Percentiles rank a stretch among this genome's conserved stretches.
Evolutionary conservation across 441 rosid species (phyloP).

Genomic region (Sinapis alba): DNA sequence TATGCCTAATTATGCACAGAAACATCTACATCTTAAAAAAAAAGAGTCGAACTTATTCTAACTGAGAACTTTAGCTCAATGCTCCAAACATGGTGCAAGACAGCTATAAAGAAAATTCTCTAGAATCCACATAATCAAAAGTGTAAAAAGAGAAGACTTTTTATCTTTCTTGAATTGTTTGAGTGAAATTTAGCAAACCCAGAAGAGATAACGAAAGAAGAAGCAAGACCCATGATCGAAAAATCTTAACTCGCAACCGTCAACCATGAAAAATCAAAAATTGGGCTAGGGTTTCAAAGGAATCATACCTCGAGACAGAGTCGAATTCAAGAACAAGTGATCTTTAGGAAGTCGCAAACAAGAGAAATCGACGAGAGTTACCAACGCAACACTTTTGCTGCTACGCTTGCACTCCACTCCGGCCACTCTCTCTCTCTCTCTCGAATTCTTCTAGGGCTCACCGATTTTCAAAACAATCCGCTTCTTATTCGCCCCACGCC

Average conservation of each 20-base stretch:
- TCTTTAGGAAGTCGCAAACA: constrained; percentile 5
- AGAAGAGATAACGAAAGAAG: not conserved
- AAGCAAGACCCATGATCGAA: not conserved
- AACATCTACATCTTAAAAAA: not conserved
- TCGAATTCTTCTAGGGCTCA: not conserved
- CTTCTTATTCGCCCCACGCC: not conserved
- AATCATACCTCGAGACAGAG: constrained; percentile 17
- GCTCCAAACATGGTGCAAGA: not conserved
- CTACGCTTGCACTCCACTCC: constrained; percentile 1
- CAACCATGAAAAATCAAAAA: constrained; percentile 9
- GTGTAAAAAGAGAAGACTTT: not conserved
- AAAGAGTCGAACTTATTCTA: not conserved
- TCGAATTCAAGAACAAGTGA: not conserved
- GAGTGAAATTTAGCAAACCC: constrained; percentile 5
- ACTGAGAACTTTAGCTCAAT: not conserved
- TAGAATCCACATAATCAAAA: not conserved
- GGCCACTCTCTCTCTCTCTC: not conserved
- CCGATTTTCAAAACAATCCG: not conserved
- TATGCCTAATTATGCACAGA: not conserved
- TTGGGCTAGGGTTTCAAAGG: constrained; percentile 5
- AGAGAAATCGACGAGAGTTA: not conserved
- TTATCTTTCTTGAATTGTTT: not conserved
- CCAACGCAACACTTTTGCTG: constrained; percentile 2
- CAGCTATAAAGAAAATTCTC: not conserved
- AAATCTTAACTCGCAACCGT: not conserved